phyloP scores from a whole-genome alignment of 2,329 filamentous ascomycete genomes.

The Verticillium tricorpus region DNA sequence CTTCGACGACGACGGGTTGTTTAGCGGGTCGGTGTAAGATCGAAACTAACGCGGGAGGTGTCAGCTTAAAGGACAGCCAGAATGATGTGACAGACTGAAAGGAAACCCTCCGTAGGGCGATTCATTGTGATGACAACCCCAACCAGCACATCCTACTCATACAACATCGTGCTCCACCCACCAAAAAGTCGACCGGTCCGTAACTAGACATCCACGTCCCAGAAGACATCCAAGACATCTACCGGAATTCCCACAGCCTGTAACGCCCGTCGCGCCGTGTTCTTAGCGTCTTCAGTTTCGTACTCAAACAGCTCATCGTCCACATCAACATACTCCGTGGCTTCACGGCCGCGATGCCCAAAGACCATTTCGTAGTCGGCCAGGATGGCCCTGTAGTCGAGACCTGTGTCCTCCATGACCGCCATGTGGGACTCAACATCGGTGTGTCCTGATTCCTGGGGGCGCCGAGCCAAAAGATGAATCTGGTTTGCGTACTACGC shows the following conservation, averaged over 20 bases:
- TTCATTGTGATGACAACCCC: slow-evolving; percentile 1
- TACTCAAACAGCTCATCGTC: not conserved
- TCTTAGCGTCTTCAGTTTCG: not conserved
- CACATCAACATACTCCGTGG: not conserved
- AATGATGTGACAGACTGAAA: not conserved
- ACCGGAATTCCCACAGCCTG: not conserved
- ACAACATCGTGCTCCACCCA: not conserved
- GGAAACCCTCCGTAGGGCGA: not conserved
- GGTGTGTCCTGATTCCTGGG: not conserved
- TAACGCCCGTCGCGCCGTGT: not conserved
- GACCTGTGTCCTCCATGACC: not conserved
- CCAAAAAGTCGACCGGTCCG: not conserved
- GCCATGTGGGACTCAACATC: not conserved
- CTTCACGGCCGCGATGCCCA: not conserved
- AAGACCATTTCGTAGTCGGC: not conserved
- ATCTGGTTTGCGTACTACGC: slow-evolving; percentile 11
- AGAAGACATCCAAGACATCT: not conserved
- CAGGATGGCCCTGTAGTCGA: not conserved
- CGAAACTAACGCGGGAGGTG: slow-evolving; percentile 44
- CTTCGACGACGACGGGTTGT: slow-evolving; percentile 38
- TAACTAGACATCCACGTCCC: not conserved
- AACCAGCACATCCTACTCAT: not conserved
- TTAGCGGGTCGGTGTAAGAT: slow-evolving; percentile 52
- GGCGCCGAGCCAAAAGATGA: not conserved
- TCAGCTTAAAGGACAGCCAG: slow-evolving; percentile 4